Evolutionary conservation across 129 eudicot species (phyloP).

Genomic region (Centrapalus pauciflorus): DNA sequence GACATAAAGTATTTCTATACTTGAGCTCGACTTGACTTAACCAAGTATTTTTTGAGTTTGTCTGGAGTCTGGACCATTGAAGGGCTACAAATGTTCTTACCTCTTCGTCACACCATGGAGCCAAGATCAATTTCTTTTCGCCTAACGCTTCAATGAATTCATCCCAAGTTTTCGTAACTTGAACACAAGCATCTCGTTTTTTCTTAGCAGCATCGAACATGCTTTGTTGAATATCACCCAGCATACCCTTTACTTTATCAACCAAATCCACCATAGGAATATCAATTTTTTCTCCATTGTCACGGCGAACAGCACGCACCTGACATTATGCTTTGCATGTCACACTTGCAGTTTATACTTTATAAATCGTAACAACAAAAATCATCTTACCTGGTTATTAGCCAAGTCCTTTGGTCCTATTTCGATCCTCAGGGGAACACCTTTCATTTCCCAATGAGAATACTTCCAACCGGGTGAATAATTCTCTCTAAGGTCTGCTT

Average conservation of each 20-base stretch:
- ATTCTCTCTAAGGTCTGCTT: slow-evolving; percentile 66
- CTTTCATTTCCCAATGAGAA: slow-evolving; percentile 85
- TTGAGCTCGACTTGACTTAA: no score
- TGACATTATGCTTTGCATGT: background rate
- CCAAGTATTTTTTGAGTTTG: no score
- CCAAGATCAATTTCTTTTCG: slow-evolving; percentile 68
- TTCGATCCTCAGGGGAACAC: slow-evolving; percentile 76
- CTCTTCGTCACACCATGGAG: slow-evolving; percentile 96
- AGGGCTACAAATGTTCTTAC: slow-evolving; percentile 25
- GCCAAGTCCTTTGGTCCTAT: slow-evolving; percentile 78
- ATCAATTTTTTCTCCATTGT: slow-evolving; percentile 44
- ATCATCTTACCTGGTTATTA: slow-evolving; percentile 47
- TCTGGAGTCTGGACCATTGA: no score
- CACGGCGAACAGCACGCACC: slow-evolving; percentile 68
- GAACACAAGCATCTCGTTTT: slow-evolving; percentile 65
- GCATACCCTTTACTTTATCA: slow-evolving; percentile 38
- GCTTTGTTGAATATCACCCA: slow-evolving; percentile 41
- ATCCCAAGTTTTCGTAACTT: slow-evolving; percentile 58
- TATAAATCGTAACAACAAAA: background rate
- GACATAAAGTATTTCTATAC: no score
- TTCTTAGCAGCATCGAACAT: slow-evolving; percentile 53
- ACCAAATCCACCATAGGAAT: slow-evolving; percentile 47
- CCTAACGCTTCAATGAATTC: slow-evolving; percentile 55
- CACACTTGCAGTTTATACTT: background rate
- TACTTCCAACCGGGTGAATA: slow-evolving; percentile 91